phyloP scores from a whole-genome alignment of 345 rosid genomes.

The Sisymbrium irio region DNA sequence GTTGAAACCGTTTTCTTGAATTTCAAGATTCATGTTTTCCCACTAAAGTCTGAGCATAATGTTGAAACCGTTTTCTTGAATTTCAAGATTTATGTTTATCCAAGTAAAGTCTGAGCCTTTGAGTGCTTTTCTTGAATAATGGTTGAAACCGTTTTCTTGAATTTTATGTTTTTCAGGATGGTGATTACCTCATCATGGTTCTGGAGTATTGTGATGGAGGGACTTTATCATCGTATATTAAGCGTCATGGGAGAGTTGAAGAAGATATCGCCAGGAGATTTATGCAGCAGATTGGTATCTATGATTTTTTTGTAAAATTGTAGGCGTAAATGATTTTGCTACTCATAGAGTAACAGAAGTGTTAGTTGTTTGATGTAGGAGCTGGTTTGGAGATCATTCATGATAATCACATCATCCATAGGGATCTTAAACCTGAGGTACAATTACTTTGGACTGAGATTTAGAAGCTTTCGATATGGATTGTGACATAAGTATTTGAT shows the following conservation, averaged over 20 bases:
- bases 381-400: constrained; percentile 61
- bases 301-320: neutral
- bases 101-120: no score
- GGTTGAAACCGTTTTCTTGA: neutral
- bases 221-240: constrained; percentile 50
- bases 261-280: constrained; percentile 52
- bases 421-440: constrained; percentile 74
- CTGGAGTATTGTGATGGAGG: constrained; percentile 68
- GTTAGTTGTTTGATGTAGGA: constrained; percentile 35
- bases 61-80: no score
- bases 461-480: neutral
- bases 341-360: neutral
- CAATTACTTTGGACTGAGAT: neutral
- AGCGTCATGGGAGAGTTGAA: constrained; percentile 45
- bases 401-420: constrained; percentile 50
- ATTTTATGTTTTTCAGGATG: constrained; percentile 33
- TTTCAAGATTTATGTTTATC: no score
- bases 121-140: neutral
- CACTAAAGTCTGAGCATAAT: no score
- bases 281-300: constrained; percentile 59
- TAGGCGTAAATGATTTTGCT: neutral
- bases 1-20: neutral
- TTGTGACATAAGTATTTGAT: constrained; percentile 7
- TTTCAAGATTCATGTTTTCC: no score
- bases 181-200: constrained; percentile 41